A percentile compares a stretch with the other conserved stretches of the same genome.
Conservation (phyloP, 73 alveolate genomes). For the Halteria grandinella region DNA sequence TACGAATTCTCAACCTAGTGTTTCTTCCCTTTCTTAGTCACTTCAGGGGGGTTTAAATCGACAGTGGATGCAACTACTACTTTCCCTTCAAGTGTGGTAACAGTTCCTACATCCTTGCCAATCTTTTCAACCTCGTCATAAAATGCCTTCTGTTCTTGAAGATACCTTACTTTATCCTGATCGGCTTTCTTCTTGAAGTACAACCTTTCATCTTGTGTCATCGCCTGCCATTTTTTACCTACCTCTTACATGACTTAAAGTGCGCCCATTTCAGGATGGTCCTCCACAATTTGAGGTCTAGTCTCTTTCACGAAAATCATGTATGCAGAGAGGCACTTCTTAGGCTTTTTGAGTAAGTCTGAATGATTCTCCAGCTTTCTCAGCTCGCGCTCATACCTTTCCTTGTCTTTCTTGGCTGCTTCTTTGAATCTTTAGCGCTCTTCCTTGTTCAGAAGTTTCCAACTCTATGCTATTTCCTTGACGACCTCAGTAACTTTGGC, state of each 20-base stretch:
- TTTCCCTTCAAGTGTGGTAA: slow-evolving; percentile 29
- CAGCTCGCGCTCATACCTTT: slow-evolving; percentile 40
- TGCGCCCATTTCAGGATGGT: slow-evolving; percentile 42
- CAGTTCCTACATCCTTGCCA: slow-evolving; percentile 31
- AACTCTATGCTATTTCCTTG: slow-evolving; percentile 59
- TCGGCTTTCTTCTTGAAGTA: slow-evolving; percentile 66
- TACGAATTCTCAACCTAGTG: too few species aligned
- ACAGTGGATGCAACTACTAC: slow-evolving; percentile 29
- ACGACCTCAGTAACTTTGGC: slow-evolving; percentile 62
- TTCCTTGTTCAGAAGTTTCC: slow-evolving; percentile 54
- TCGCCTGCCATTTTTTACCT: slow-evolving; percentile 66
- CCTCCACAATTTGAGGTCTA: slow-evolving; percentile 50
- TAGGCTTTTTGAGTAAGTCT: slow-evolving; percentile 57
- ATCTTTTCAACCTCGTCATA: slow-evolving; percentile 62
- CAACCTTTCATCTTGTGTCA: slow-evolving; percentile 31
- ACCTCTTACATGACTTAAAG: slow-evolving; percentile 67
- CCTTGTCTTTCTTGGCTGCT: slow-evolving; percentile 58
- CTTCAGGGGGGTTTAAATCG: too few species aligned
- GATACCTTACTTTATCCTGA: slow-evolving; percentile 58
- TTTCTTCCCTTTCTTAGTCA: too few species aligned
- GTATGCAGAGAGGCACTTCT: slow-evolving; percentile 71
- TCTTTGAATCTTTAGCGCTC: slow-evolving; percentile 44
- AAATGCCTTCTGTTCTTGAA: slow-evolving; percentile 58
- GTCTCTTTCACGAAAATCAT: slow-evolving; percentile 61
- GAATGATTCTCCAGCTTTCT: slow-evolving; percentile 23